Evolutionary conservation across 306 rosid genomes (phyloP), one percentile per base, ranked within the genome.

Genomic region (Rubus idaeus): DNA sequence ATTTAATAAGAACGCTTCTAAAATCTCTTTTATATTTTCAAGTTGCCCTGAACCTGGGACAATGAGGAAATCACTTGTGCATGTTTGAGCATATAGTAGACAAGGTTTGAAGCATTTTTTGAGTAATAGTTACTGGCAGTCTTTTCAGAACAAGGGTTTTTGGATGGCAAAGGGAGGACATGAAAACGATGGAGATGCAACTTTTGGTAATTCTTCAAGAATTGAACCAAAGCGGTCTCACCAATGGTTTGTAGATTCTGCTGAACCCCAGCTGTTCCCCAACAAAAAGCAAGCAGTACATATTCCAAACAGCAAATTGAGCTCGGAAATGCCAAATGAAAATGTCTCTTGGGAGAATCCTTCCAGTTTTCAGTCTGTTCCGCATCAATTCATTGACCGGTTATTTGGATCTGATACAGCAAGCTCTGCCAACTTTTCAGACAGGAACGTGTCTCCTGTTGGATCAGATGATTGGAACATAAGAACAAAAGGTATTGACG

Each of bases 211-310:
- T 82, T 83, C 90, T 44, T 83, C 97, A 50, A 83, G 89, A 86
- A 74, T 83, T 67, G 91, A 91, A 83, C 76, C 89, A 23, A 94
- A 94, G 87, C 92, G 91, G 44, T 75, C 93, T 65, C 94, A 83
- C 77, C 88, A 84, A 74, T 90, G 97, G 94, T 89, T 91, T 84
- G 81, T 86, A 70, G 96, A 91, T 85, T 68, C 86, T 77, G 69
- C 84, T 71, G 92, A 91, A 60, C 66, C 84, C 50, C 91, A 88
- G 41, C 66, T 85, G 75, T 86, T 89, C 67, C 92, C 91, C 52
- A 90, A 84, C 86, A 91, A 94, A 88, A 94, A 90, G 79, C 94
- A 86, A 86, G 90, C 84, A 41, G 73, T 87, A 39, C 87, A 90
- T 68, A 83, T 84, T 86, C 88, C 82, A 75, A 79, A 84, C 79